A percentile compares a stretch with the other conserved stretches of the same genome.
phyloP scores from a whole-genome alignment of 139 green algal species.

The Bryopsis sp. region DNA sequence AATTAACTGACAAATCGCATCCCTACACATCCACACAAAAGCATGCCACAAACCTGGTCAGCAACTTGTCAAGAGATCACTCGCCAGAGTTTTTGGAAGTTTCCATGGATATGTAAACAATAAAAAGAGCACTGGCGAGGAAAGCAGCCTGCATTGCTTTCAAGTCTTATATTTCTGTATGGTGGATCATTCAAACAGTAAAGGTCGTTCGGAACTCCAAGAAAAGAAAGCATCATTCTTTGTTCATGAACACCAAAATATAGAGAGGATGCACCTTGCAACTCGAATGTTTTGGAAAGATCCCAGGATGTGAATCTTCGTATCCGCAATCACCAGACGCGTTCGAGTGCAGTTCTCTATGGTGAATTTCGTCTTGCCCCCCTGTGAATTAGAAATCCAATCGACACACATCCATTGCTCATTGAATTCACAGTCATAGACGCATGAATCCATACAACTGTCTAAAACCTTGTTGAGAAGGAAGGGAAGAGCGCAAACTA shows the following conservation, averaged over 20 bases:
- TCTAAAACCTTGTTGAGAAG: no score
- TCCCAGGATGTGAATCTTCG: slow-evolving; percentile 92
- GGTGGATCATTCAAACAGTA: no score
- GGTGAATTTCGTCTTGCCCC: slow-evolving; percentile 98
- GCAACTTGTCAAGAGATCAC: slow-evolving; percentile 18
- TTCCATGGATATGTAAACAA: no score
- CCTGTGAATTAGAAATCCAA: slow-evolving; percentile 27
- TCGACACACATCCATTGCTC: not conserved
- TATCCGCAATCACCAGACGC: slow-evolving; percentile 95
- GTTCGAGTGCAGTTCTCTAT: slow-evolving; percentile 97
- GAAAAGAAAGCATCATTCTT: slow-evolving; percentile 10
- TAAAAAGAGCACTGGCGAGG: no score
- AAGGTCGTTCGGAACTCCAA: not conserved
- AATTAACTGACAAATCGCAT: slow-evolving; percentile 89
- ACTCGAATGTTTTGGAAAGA: slow-evolving; percentile 64
- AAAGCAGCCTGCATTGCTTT: no score
- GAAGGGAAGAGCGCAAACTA: not conserved
- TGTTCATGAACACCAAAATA: not conserved
- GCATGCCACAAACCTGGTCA: slow-evolving; percentile 2
- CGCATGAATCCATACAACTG: no score
- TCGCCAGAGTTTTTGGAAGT: no score
- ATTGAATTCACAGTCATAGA: no score
- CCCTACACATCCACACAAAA: slow-evolving; percentile 23
- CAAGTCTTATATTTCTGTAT: no score
- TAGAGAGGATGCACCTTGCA: not conserved